Evolutionary conservation across 345 rosid genomes (phyloP), one percentile per base, ranked within the genome.

Genomic region (Conringia planisiliqua): DNA sequence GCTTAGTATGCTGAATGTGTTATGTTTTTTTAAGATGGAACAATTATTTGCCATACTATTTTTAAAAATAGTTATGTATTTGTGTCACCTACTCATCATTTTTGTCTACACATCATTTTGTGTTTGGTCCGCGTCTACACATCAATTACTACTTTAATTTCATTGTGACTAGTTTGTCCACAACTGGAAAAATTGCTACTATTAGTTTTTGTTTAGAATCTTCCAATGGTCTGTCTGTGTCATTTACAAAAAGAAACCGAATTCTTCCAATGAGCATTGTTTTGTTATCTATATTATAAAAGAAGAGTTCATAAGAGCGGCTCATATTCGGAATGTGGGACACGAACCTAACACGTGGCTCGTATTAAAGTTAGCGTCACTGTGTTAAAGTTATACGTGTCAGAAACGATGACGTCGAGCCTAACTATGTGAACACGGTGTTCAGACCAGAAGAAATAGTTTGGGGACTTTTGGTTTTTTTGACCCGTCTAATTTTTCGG

Each of bases 321-420:
- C 64, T 61, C 22, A 60, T 30, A 30, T 38, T 52, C 10, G 30
- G 64, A n/a, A 62, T 2, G 26, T 61, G 27, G 42, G 51, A 70
- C 74, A 68, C 47, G 69, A 39, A 40, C 39, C 39, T 3, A 44
- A 55, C 60, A 76, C 76, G 80, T 77, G 80, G 71, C 66, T 17
- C n/a, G 12, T 26, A 4, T 14, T 35, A 55, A 20, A 46, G 38
- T 26, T 26, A 47, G 44, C 5, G 35, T 35, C n/a, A 36, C 70
- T 26, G 52, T 35, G 43, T 35, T 40, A 26, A 43, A 35, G 27
- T 11, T 52, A 59, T 70, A 70, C 80, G 80, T 70, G 80, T 69
- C 80, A 62, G 80, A 76, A 47, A 63, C 4, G 66, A 46, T 69
- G 80, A 63, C 71, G 48, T 76, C 52, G 59, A 52, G 27, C 1